Evolutionary conservation across 2,329 filamentous ascomycete species (phyloP), one percentile per base, ranked within the genome.

Genomic region (Aspergillus udagawae): DNA sequence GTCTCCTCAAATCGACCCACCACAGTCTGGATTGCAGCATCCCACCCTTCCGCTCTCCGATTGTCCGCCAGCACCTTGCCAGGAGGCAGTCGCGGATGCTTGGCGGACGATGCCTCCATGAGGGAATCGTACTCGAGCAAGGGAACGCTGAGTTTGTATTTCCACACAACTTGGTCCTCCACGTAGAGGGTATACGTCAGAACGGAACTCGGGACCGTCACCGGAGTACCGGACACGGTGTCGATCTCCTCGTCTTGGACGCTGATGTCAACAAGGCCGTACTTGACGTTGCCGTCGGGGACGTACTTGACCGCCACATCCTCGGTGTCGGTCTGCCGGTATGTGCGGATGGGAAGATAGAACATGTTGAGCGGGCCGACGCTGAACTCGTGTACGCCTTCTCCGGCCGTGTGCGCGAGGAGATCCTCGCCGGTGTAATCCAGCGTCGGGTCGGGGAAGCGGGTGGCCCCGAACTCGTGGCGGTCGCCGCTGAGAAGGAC

Each of bases 401-500:
- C 56, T 5, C 68, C 73, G 2, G 64, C 61, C 21, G 62, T 67
- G 53, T 64, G 60, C 4, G 67, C 59, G 49, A 58, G 35, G 21
- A 67, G 53, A 25, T 66, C 58, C 9, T 64, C 55, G 4, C 59
- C 32, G 1, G 57, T 51, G 1, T 67, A 53, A 6, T 60, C 29
- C 4, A 69, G 64, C 4, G 62, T 58, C 1, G 73, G 75, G 14
- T 83, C 82, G 8, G 84, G 84, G 66, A 87, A 87, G 0, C 87
- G 86, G 0, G 93, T 97, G 0, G 93, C 92, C 1, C 90, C 94
- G 72, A 97, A 97, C 73, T 99, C 94, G 70, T 99, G 94, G n/a
- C 94, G 82, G 69, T 99, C 94, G 0, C 94, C 94, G 17, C 89
- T 94, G 10, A 99, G 80, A 12, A 97, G 80, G 3, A 96, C 82